Evolutionary conservation across 2,329 filamentous ascomycete genomes (phyloP), one percentile per base, ranked within the genome.

Genomic region (Pseudonectria buxi): DNA sequence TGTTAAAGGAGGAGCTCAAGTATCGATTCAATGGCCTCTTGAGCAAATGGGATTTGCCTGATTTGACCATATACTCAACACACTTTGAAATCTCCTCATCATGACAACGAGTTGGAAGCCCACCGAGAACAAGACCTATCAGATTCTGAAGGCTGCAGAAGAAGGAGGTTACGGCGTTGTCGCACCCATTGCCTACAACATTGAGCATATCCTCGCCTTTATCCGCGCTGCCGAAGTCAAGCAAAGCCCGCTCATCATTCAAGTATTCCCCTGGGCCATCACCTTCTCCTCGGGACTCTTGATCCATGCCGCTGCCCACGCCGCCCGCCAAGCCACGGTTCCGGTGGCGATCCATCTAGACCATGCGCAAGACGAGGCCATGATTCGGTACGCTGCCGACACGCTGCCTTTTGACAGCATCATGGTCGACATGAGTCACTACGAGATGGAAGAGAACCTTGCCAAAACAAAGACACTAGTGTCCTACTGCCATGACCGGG

Each of bases 381-480:
- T 76, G 28, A 78, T 83, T 42, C 68, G 69, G 25, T 26, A 36
- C 5, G 62, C 61, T 0, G 77, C 76, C 0, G 75, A 75, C 0
- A 66, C 72, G 40, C 62, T 76, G 26, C 68, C 67, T 0, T 85
- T 86, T 45, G 82, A 86, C 55, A 73, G 68, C 35, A 84, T 86
- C 54, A 86, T 86, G 81, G 76, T 86, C 0, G 83, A 86, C 58
- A 86, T 86, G 81, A 76, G 70, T 39, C 81, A 86, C 54, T 77
- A 82, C 51, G 79, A 83, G 46, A 78, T 78, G 47, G 78, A 72
- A 35, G 80, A 85, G 61, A 86, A 86, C 52, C 63, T 87, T 26
- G 28, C 37, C 22, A 39, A 34, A 31, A 45, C 43, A 11, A 39
- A 36, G 30, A 35, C 25, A 11, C 35, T 44, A n/a, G 35, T 28